phyloP scores from a whole-genome alignment of 805 yeast species.

The Wickerhamomyces strasburgensis region DNA sequence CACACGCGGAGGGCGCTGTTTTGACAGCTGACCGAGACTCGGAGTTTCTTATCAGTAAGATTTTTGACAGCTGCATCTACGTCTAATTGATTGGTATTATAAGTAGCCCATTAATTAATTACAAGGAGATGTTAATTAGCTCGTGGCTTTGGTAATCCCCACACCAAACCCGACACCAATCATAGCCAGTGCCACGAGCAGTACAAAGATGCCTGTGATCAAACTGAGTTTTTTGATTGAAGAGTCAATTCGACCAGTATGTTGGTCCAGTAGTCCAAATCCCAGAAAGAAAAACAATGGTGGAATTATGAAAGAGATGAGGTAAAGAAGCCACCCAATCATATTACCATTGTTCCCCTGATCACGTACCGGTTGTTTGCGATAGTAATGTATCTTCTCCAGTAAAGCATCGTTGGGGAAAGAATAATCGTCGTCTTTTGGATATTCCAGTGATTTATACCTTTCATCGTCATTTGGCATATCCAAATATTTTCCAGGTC shows the following conservation, averaged over 20 bases:
- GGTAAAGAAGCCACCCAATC: slow-evolving; percentile 11
- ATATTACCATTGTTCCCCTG: background rate
- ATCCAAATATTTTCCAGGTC: slow-evolving; percentile 2
- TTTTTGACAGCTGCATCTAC: too few species aligned
- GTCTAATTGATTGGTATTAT: too few species aligned
- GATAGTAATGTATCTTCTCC: slow-evolving; percentile 18
- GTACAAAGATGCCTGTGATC: slow-evolving; percentile 15
- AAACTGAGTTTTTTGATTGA: slow-evolving; percentile 17
- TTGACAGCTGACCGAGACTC: too few species aligned
- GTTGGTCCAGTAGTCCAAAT: slow-evolving; percentile 20
- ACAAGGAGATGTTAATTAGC: background rate
- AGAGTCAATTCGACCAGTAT: slow-evolving; percentile 8
- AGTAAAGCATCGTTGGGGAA: slow-evolving; percentile 8
- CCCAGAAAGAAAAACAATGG: slow-evolving; percentile 28
- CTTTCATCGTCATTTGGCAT: background rate
- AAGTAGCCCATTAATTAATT: too few species aligned
- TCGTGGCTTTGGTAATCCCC: slow-evolving; percentile 25
- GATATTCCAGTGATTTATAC: background rate
- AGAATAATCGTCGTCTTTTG: slow-evolving; percentile 2
- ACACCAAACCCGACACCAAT: slow-evolving; percentile 44
- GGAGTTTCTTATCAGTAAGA: too few species aligned
- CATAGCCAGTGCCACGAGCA: slow-evolving; percentile 30
- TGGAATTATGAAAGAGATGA: slow-evolving; percentile 22
- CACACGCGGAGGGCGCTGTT: too few species aligned
- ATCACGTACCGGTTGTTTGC: background rate